phyloP scores from a whole-genome alignment of 371 early-diverging fungal species.

The Globomyces sp. region DNA sequence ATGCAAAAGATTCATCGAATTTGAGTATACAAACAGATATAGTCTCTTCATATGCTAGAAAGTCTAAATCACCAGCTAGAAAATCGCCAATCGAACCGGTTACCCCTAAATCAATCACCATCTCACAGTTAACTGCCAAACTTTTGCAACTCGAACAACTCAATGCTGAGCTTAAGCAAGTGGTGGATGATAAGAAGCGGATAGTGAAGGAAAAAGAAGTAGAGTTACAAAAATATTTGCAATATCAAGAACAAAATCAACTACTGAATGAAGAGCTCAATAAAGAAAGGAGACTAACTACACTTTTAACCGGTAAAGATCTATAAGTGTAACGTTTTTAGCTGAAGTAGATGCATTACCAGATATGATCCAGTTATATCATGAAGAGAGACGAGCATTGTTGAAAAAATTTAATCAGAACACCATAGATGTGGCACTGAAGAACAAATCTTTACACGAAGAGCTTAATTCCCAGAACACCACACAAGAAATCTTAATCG shows the following conservation, averaged over 20 bases:
- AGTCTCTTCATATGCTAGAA: background rate
- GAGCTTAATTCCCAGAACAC: too few species aligned
- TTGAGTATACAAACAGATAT: background rate
- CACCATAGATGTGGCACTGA: background rate
- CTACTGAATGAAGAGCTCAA: conserved; percentile 15
- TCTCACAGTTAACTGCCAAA: conserved; percentile 1
- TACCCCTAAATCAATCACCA: background rate
- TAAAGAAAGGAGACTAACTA: conserved; percentile 17
- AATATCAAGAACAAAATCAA: background rate
- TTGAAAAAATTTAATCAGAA: conserved; percentile 15
- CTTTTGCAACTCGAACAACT: background rate
- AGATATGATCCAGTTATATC: conserved; percentile 22
- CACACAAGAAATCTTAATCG: too few species aligned
- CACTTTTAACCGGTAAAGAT: conserved; percentile 14
- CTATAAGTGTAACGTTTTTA: background rate
- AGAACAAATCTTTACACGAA: too few species aligned
- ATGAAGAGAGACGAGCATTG: conserved; percentile 17
- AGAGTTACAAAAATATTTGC: background rate
- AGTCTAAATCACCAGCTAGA: background rate
- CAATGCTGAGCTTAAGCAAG: background rate
- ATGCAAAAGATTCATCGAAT: background rate
- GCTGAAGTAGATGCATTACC: conserved; percentile 26
- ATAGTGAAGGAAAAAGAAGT: background rate
- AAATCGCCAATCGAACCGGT: background rate
- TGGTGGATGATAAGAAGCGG: background rate